phyloP scores from a whole-genome alignment of 2,329 filamentous ascomycete species.

The Fusarium secorum region DNA sequence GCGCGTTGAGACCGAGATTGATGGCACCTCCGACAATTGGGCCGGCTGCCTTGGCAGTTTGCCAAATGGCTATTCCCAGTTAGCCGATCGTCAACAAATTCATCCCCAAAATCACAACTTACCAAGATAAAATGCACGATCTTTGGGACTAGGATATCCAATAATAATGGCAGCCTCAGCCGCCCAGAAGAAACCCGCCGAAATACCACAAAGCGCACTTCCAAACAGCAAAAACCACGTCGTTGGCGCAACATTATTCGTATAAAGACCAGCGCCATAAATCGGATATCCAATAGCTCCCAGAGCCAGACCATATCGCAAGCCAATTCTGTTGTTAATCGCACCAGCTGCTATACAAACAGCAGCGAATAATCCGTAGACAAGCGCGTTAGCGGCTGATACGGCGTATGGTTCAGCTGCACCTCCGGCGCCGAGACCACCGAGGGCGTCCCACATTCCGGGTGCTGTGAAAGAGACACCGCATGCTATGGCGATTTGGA shows the following conservation, averaged over 20 bases:
- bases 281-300: constrained; percentile 14
- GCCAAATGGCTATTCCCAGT: constrained; percentile 65
- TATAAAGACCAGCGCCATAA: constrained; percentile 12
- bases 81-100: too few species aligned
- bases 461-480: constrained; percentile 37
- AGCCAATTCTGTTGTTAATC: constrained; percentile 6
- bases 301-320: background rate
- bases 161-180: constrained; percentile 52
- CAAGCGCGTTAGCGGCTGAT: constrained; percentile 10
- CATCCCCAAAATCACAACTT: background rate
- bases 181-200: constrained; percentile 48
- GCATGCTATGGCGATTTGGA: constrained; percentile 30
- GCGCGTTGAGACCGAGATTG: constrained; percentile 67
- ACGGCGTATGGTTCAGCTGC: constrained; percentile 65
- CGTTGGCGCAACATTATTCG: constrained; percentile 37
- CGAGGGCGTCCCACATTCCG: constrained; percentile 41
- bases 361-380: constrained; percentile 5
- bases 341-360: constrained; percentile 16
- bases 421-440: constrained; percentile 51
- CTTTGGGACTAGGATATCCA: constrained; percentile 12
- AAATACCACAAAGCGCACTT: constrained; percentile 51
- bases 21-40: constrained; percentile 66
- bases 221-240: constrained; percentile 26
- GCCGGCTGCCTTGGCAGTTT: constrained; percentile 63
- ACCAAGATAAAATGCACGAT: constrained; percentile 17